These are phyloP conservation scores for Aspergillus hancockii DNA, from an alignment of 495 filamentous ascomycete genomes.

Conservation along the genomic window DNA sequence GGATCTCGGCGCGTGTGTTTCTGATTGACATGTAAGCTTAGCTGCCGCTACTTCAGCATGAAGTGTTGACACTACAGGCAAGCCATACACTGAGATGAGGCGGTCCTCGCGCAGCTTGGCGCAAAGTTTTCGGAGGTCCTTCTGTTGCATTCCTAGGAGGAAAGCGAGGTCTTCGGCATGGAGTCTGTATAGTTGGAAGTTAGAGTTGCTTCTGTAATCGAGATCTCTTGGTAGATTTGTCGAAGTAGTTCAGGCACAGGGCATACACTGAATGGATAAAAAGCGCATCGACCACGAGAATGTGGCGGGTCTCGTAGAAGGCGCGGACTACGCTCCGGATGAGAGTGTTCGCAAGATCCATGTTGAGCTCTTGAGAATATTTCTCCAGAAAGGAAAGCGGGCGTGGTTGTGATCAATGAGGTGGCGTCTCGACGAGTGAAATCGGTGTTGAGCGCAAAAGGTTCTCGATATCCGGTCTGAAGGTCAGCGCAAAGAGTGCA, in stretches of 20 bases:
- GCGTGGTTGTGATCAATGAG: neutral
- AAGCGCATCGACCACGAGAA: constrained; percentile 89
- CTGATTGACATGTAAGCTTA: constrained; percentile 37
- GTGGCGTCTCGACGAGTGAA: neutral
- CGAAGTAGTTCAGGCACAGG: neutral
- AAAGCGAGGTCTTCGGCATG: constrained; percentile 85
- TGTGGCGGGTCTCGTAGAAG: constrained; percentile 88
- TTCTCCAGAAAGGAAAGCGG: neutral
- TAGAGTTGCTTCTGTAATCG: neutral
- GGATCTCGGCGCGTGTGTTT: constrained; percentile 75
- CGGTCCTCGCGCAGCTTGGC: constrained; percentile 81
- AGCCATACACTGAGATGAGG: constrained; percentile 71
- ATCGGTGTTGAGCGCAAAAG: neutral
- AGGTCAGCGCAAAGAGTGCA: neutral
- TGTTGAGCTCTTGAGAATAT: constrained; percentile 27
- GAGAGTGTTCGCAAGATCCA: constrained; percentile 86
- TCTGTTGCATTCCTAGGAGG: constrained; percentile 81
- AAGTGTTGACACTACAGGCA: neutral
- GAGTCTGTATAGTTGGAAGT: constrained; percentile 48
- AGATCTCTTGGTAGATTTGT: neutral
- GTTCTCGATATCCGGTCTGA: neutral
- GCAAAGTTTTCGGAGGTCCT: constrained; percentile 85
- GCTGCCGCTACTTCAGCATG: neutral
- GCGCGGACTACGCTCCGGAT: constrained; percentile 86
- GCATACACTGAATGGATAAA: constrained; percentile 84